A percentile compares a stretch with the other conserved stretches of the same genome.
Evolutionary conservation across 2,329 filamentous ascomycete genomes (phyloP).

Genomic region (Xylariaceae sp.): DNA sequence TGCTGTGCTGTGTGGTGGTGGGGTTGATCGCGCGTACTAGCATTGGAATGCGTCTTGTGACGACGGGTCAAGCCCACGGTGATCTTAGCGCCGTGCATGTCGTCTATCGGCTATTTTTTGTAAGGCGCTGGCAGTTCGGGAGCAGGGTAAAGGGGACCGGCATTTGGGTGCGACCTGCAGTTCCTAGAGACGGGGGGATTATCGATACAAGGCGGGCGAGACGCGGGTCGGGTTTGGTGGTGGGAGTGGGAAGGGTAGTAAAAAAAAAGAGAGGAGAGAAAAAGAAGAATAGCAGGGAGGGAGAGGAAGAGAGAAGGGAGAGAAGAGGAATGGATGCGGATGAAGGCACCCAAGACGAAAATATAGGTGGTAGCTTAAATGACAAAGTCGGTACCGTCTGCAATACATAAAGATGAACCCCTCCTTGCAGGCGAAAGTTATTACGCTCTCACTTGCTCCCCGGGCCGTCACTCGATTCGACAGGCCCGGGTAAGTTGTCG

Average conservation of each 20-base stretch:
- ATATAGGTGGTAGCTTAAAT: background rate
- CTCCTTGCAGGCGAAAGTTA: background rate
- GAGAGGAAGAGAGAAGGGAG: background rate
- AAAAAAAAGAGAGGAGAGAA: background rate
- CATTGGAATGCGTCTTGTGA: slow-evolving; percentile 28
- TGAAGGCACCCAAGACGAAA: slow-evolving; percentile 3
- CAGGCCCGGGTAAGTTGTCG: too few species aligned
- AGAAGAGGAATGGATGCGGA: background rate
- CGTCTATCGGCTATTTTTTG: background rate
- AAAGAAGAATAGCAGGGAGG: background rate
- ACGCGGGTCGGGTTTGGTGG: too few species aligned
- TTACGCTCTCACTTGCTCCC: too few species aligned
- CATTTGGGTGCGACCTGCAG: background rate
- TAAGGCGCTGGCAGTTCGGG: background rate
- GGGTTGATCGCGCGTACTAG: slow-evolving; percentile 23
- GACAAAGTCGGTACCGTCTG: background rate
- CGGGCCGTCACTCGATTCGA: too few species aligned
- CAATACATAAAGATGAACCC: background rate
- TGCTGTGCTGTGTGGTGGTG: background rate
- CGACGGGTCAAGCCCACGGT: slow-evolving; percentile 26
- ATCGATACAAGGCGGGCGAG: background rate
- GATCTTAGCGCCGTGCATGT: slow-evolving; percentile 29
- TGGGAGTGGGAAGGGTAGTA: background rate
- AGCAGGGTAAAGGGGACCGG: background rate
- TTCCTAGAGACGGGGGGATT: background rate